Conservation (phyloP, 2,329 filamentous ascomycete genomes). For the Tolypocladium capitatum region DNA sequence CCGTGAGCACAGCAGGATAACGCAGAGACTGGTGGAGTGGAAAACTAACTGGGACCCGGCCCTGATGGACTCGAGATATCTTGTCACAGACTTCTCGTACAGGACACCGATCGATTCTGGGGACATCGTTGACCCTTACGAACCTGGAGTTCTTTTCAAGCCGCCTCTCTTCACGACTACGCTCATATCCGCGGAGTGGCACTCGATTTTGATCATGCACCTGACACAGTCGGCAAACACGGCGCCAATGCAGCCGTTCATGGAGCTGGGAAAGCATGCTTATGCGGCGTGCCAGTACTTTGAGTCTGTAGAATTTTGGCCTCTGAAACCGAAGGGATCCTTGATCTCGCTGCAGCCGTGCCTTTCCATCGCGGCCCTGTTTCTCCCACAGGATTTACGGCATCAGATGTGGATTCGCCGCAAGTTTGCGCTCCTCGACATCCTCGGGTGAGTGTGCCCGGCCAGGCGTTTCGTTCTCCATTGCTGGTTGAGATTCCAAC, state of each 20-base stretch:
- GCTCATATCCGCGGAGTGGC: constrained; percentile 61
- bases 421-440: constrained; percentile 68
- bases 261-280: constrained; percentile 48
- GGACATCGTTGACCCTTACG: constrained; percentile 63
- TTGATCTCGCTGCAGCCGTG: constrained; percentile 62
- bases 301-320: constrained; percentile 63
- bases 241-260: constrained; percentile 32
- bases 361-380: constrained; percentile 63
- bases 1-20: constrained; percentile 43
- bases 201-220: constrained; percentile 69
- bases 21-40: constrained; percentile 33
- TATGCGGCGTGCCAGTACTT: constrained; percentile 64
- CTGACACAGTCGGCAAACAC: constrained; percentile 55
- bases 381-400: constrained; percentile 60
- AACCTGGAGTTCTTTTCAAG: constrained; percentile 55
- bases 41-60: constrained; percentile 44
- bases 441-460: constrained; percentile 50
- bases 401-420: constrained; percentile 68
- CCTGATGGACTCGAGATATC: constrained; percentile 46
- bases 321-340: constrained; percentile 54
- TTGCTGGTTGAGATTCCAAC: constrained; percentile 1
- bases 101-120: constrained; percentile 38
- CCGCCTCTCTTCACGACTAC: constrained; percentile 63
- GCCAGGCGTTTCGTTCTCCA: background rate
- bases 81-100: constrained; percentile 50